Evolutionary conservation across 1,284 basidiomycete species (phyloP).

Genomic region (Mycena sp.): DNA sequence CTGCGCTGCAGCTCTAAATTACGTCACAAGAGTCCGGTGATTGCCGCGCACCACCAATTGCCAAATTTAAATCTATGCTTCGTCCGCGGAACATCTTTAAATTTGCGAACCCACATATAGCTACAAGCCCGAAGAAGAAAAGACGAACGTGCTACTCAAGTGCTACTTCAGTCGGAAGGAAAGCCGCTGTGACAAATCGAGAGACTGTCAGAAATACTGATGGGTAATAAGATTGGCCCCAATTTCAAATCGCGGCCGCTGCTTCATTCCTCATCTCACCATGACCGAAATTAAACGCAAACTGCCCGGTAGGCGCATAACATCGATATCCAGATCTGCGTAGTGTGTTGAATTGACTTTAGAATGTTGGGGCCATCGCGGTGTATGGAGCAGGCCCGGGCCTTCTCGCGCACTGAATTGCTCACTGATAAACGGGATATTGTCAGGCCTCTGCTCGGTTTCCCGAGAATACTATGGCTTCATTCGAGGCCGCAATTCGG

Average conservation of each 20-base stretch:
- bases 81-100: no score
- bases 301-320: slow-evolving; percentile 19
- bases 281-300: slow-evolving; percentile 16
- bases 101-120: no score
- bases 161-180: no score
- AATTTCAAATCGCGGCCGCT: not conserved
- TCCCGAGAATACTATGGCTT: slow-evolving; percentile 76
- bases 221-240: no score
- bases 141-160: no score
- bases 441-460: slow-evolving; percentile 69
- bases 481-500: slow-evolving; percentile 73
- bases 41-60: not conserved
- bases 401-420: not conserved
- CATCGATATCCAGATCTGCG: no score
- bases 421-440: not conserved
- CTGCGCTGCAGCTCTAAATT: not conserved
- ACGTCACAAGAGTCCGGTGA: not conserved
- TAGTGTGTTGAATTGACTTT: no score
- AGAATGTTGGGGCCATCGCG: slow-evolving; percentile 86
- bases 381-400: slow-evolving; percentile 51
- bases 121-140: no score
- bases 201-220: not conserved
- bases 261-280: not conserved
- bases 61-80: no score
- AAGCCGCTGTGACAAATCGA: not conserved